Percentiles rank a stretch among this genome's conserved stretches.
These are phyloP conservation scores for Margaritispora aquatica DNA, from an alignment of 495 filamentous ascomycete species.

Conservation along the genomic window DNA sequence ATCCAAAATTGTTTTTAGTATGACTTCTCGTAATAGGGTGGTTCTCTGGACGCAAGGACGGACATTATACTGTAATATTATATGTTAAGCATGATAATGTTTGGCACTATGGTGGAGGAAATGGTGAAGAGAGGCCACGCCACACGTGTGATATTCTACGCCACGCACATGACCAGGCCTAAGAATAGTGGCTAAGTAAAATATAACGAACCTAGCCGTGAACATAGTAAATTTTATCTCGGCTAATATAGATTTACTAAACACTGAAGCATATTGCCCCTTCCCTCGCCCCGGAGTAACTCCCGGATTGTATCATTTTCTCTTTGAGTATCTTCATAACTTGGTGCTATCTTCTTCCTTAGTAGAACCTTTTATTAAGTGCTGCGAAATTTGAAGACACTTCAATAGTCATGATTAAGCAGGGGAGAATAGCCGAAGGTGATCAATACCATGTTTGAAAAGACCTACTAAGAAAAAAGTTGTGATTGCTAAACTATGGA, in stretches of 20 bases:
- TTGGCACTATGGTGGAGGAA: too few relatives aligned
- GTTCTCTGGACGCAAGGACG: too few relatives aligned
- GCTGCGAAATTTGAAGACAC: constrained; percentile 12
- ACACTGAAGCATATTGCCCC: constrained; percentile 2
- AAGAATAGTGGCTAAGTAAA: constrained; percentile 3
- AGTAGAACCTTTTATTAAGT: constrained; percentile 11
- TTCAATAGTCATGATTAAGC: constrained; percentile 7
- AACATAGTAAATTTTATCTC: constrained; percentile 6
- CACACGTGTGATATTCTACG: too few relatives aligned
- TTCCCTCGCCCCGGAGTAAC: constrained; percentile 5
- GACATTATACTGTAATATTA: too few relatives aligned
- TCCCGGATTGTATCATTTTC: constrained; percentile 12
- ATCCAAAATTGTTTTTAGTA: background rate
- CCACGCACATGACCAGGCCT: constrained; percentile 3
- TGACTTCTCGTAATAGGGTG: too few relatives aligned
- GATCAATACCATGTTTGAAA: constrained; percentile 4
- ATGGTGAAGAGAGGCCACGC: too few relatives aligned
- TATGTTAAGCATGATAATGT: too few relatives aligned
- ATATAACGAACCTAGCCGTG: background rate
- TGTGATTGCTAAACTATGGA: constrained; percentile 15
- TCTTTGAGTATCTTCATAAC: constrained; percentile 10
- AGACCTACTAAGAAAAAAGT: constrained; percentile 13
- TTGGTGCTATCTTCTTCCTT: constrained; percentile 12
- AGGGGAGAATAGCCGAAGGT: constrained; percentile 9
- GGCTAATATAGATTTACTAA: constrained; percentile 2